Conservation (phyloP, 2,329 filamentous ascomycete species). For the Scedosporium aurantiacum region DNA sequence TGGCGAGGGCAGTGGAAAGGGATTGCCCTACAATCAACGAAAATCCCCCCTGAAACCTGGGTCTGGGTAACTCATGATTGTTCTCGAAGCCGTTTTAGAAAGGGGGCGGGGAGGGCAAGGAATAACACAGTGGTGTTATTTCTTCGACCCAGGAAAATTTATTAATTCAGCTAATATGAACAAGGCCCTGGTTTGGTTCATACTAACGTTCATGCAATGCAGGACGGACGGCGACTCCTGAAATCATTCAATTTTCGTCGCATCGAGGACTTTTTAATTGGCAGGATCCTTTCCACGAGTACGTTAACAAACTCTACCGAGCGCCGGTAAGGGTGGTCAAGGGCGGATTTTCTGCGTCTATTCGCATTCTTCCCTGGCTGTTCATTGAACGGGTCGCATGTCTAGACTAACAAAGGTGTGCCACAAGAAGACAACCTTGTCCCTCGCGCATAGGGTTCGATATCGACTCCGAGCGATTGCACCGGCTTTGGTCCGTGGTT, state of each 20-base stretch:
- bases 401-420: neutral
- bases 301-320: neutral
- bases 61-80: neutral
- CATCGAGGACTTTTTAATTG: neutral
- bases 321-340: too few species aligned
- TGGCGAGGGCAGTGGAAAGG: neutral
- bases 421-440: neutral
- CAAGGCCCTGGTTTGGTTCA: neutral
- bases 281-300: neutral
- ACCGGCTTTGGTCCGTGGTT: neutral
- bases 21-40: neutral
- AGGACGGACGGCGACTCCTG: neutral
- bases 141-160: neutral
- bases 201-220: neutral
- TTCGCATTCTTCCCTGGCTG: neutral
- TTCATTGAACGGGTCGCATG: neutral
- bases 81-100: neutral
- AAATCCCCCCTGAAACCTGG: neutral
- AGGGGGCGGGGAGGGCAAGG: neutral
- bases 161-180: neutral
- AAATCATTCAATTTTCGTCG: neutral
- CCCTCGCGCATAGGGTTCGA: neutral
- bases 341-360: too few species aligned
- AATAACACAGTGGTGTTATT: neutral
- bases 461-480: neutral